Conservation (phyloP, 257 asterid species). For the Capsicum baccatum region DNA sequence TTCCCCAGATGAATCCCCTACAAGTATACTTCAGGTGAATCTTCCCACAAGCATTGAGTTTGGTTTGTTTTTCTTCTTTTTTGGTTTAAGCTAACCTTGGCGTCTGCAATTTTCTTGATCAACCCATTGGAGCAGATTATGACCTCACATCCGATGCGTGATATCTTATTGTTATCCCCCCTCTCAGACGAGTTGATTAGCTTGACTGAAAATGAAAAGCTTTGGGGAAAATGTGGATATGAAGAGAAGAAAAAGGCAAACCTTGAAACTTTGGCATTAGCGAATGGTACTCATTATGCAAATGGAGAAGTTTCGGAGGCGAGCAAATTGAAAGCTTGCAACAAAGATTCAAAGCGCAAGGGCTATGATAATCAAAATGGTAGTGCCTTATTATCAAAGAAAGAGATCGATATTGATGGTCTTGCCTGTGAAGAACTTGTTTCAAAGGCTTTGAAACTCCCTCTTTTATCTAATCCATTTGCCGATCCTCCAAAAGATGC, state of each 20-base stretch:
- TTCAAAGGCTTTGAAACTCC: conserved; percentile 81
- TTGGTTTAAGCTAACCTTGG: conserved; percentile 27
- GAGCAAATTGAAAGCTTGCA: conserved; percentile 49
- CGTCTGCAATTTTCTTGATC: conserved; percentile 27
- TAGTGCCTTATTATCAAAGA: conserved; percentile 45
- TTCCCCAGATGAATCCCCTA: conserved; percentile 75
- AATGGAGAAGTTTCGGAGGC: conserved; percentile 51
- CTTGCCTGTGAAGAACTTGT: conserved; percentile 75
- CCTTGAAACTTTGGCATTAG: conserved; percentile 42
- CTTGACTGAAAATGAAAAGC: conserved; percentile 52
- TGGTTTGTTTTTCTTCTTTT: conserved; percentile 25
- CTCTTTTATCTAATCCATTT: conserved; percentile 65
- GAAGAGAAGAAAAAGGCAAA: conserved; percentile 43
- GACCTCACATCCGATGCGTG: conserved; percentile 65
- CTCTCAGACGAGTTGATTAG: conserved; percentile 63
- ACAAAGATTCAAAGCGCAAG: conserved; percentile 45
- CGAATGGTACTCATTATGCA: conserved; percentile 58
- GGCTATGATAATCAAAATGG: conserved; percentile 37
- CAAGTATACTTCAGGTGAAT: conserved; percentile 90
- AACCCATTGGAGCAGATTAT: conserved; percentile 65
- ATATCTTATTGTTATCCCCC: conserved; percentile 71
- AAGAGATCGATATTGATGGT: conserved; percentile 57
- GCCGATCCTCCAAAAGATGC: conserved; percentile 48
- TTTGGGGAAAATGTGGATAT: conserved; percentile 51
- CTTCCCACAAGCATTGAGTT: conserved; percentile 27